Evolutionary conservation across 2,329 filamentous ascomycete species (phyloP).

Genomic region (Chrysoporthe cubensis): DNA sequence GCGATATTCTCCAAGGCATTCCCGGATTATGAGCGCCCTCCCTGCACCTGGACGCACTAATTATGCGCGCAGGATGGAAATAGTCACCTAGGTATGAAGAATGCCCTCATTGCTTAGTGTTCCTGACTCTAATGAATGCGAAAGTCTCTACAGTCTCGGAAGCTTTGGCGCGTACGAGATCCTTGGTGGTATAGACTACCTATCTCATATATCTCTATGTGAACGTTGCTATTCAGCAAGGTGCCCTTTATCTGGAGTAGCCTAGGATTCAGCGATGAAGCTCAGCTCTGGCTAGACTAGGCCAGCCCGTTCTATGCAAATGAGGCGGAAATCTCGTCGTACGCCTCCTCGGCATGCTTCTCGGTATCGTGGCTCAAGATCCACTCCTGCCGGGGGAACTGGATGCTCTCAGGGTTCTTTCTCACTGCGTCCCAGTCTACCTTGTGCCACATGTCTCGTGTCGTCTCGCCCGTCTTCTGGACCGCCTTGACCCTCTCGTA

Average conservation of each 20-base stretch:
- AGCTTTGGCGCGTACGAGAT: too few species aligned
- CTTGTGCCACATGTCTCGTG: slow-evolving; percentile 59
- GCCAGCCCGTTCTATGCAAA: neutral
- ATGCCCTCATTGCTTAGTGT: too few species aligned
- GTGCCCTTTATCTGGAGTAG: too few species aligned
- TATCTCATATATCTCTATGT: too few species aligned
- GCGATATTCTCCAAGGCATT: neutral
- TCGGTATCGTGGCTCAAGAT: slow-evolving; percentile 55
- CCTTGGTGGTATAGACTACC: too few species aligned
- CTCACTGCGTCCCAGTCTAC: slow-evolving; percentile 55
- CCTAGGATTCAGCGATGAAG: neutral
- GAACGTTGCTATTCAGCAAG: too few species aligned
- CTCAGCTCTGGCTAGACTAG: neutral
- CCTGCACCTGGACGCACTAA: too few species aligned
- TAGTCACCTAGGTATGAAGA: too few species aligned
- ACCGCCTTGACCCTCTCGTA: slow-evolving; percentile 50
- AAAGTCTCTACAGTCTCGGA: too few species aligned
- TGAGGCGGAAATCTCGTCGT: slow-evolving; percentile 37
- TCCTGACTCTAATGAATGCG: too few species aligned
- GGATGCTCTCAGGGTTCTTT: slow-evolving; percentile 50
- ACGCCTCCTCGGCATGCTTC: slow-evolving; percentile 46
- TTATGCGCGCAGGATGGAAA: too few species aligned
- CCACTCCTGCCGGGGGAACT: slow-evolving; percentile 56
- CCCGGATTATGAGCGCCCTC: neutral
- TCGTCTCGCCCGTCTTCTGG: slow-evolving; percentile 56